These are phyloP conservation scores for Polychaeton citri DNA, from an alignment of 2,329 filamentous ascomycete species.

Conservation along the genomic window DNA sequence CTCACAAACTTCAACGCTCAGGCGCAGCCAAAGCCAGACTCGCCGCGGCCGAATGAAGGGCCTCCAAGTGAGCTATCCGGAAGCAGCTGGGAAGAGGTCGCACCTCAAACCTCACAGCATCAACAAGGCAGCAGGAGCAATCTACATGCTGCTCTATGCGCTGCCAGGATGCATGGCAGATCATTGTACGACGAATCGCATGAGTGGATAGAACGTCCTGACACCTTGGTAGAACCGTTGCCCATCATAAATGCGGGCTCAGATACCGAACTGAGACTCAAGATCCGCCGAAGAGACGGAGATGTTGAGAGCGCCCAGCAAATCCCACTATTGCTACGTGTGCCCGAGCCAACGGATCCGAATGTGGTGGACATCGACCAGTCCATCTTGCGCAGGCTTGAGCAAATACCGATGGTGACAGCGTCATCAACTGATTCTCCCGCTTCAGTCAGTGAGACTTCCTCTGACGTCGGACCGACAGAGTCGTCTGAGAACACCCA, in stretches of 20 bases:
- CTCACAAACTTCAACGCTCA: background rate
- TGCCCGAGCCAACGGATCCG: slow-evolving; percentile 13
- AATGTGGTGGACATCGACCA: slow-evolving; percentile 2
- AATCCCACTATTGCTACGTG: slow-evolving; percentile 1
- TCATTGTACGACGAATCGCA: background rate
- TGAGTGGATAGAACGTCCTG: background rate
- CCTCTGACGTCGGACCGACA: no score
- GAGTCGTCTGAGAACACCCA: no score
- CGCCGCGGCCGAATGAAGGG: no score
- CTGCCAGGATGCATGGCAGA: background rate
- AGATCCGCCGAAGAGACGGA: slow-evolving; percentile 12
- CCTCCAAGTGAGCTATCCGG: no score
- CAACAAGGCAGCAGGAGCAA: background rate
- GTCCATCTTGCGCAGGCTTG: background rate
- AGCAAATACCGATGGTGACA: background rate
- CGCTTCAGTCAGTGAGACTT: no score
- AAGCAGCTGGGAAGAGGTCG: background rate
- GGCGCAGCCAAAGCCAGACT: background rate
- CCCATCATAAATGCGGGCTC: slow-evolving; percentile 23
- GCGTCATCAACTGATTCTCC: no score
- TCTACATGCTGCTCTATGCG: background rate
- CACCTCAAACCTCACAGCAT: background rate
- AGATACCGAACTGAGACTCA: slow-evolving; percentile 21
- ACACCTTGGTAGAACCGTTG: slow-evolving; percentile 2
- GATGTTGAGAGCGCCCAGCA: slow-evolving; percentile 6